Percentiles rank a stretch among this genome's conserved stretches.
These are phyloP conservation scores for Thermothelomyces thermophilus DNA, from an alignment of 2,329 filamentous ascomycete genomes.

Conservation along the genomic window DNA sequence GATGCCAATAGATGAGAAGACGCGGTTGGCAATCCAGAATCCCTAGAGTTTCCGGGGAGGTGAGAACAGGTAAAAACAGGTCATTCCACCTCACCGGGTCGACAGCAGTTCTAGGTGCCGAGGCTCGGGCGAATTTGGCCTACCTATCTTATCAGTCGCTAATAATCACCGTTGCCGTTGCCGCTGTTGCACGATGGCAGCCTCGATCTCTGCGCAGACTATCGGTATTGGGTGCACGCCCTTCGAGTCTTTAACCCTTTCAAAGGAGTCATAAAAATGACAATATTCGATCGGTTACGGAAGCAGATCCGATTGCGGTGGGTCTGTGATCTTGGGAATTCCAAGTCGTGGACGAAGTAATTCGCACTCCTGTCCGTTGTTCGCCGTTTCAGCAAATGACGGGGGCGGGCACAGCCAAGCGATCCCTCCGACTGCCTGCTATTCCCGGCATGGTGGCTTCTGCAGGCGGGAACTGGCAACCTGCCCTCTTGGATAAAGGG, in stretches of 20 bases:
- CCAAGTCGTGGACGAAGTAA: no score
- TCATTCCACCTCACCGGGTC: no score
- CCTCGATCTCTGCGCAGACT: background rate
- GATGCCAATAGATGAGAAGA: background rate
- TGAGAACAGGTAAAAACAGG: no score
- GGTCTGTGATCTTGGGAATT: background rate
- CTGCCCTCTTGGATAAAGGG: slow-evolving; percentile 9
- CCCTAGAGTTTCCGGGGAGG: background rate
- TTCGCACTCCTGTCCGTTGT: no score
- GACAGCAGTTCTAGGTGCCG: no score
- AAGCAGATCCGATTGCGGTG: slow-evolving; percentile 1
- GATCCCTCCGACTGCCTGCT: slow-evolving; percentile 15
- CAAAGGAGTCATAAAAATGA: background rate
- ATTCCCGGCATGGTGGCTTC: slow-evolving; percentile 17
- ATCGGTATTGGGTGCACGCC: background rate
- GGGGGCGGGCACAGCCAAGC: background rate
- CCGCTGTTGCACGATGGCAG: background rate
- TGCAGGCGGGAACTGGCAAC: slow-evolving; percentile 7
- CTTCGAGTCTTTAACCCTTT: background rate
- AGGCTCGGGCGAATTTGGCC: no score
- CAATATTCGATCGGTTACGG: background rate
- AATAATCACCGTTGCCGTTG: background rate
- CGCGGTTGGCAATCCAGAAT: background rate
- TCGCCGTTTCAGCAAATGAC: background rate
- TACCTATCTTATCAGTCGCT: no score